These are phyloP conservation scores for Alnus rubra DNA, from an alignment of 306 rosid species.

Conservation along the genomic window DNA sequence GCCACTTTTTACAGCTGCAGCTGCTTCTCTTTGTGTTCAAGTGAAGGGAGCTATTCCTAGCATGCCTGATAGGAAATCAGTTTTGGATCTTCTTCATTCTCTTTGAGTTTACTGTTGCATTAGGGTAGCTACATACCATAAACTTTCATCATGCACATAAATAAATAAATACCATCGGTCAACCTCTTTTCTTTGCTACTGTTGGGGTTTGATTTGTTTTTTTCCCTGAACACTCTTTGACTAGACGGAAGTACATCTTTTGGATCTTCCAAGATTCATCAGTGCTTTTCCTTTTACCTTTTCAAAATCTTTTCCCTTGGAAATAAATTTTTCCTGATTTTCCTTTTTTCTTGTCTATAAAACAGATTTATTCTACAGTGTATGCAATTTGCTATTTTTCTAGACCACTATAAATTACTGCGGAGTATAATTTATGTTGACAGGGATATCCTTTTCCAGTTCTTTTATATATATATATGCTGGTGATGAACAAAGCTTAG, in stretches of 20 bases:
- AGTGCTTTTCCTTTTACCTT: not conserved
- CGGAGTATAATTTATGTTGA: not conserved
- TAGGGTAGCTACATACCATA: not conserved
- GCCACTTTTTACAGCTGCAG: conserved; percentile 62
- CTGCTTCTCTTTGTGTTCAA: conserved; percentile 94
- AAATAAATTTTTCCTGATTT: not conserved
- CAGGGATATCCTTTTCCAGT: not conserved
- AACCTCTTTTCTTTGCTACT: not conserved
- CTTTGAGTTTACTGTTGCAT: conserved; percentile 34
- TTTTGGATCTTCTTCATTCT: conserved; percentile 63
- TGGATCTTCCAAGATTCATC: not conserved
- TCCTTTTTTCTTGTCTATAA: not conserved
- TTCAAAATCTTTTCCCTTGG: not conserved
- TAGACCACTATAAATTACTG: not conserved
- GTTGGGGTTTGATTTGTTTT: not conserved
- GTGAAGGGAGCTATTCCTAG: conserved; percentile 97
- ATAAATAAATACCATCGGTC: not conserved
- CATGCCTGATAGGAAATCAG: conserved; percentile 86
- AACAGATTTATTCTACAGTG: not conserved
- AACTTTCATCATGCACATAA: not conserved
- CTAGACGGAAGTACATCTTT: not conserved
- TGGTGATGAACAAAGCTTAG: not conserved
- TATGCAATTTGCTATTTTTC: not conserved
- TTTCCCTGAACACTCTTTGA: not conserved
- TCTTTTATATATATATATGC: too few species aligned